Base-by-base conservation (phyloP, 768 basidiomycete species). In the Nevesoporus exiguus region DNA sequence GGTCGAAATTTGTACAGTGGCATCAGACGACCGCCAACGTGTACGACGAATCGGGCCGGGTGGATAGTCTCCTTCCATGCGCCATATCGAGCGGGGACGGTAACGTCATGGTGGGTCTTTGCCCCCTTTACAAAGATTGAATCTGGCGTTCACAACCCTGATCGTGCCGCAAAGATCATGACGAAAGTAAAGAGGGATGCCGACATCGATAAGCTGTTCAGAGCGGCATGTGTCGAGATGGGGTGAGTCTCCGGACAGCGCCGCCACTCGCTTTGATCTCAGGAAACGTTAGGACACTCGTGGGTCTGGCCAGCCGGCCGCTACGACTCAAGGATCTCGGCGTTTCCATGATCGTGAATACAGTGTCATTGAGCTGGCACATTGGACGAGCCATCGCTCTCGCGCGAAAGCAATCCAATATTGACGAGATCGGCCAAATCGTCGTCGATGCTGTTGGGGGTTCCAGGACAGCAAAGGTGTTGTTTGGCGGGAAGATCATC, bases 401-500 rank as follows among this genome's bases (percentile, higher is more conserved):
- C 4, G 77, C 79, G 52, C 73, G 80, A 43, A 77, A 77, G 66
- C 71, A 69, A 45, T 80, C 74, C 47, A 70, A 74, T 51, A 66
- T 80, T 41, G 72, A 72, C 51, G 62, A 63, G 45, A 70, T 75
- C 7, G 73, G 72, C 1, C 61, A 64, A 13, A 66, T 68, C 43
- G 55, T 74, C 48, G 71, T 74, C 27, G 66, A 69, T n/a, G 61
- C 73, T 10, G 71, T 75, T 17, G 73, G 73, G 0, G 74, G 74
- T 0, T 0, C 52, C 22, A 59, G 58, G 44, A 71, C 70, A 58
- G 77, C 62, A 59, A 74, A 59, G 61, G 75, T 63, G 8, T 60
- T 86, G 24, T 86, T 86, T 63, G 64, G 72, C 25, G 85, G 85
- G 13, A 87, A 87, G 67, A 81, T 86, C 25, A 61, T 79, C 24